Percentiles rank a stretch among this genome's conserved stretches.
Evolutionary conservation across 2,329 filamentous ascomycete genomes (phyloP).

Genomic region (Pestalotiopsis sp.): DNA sequence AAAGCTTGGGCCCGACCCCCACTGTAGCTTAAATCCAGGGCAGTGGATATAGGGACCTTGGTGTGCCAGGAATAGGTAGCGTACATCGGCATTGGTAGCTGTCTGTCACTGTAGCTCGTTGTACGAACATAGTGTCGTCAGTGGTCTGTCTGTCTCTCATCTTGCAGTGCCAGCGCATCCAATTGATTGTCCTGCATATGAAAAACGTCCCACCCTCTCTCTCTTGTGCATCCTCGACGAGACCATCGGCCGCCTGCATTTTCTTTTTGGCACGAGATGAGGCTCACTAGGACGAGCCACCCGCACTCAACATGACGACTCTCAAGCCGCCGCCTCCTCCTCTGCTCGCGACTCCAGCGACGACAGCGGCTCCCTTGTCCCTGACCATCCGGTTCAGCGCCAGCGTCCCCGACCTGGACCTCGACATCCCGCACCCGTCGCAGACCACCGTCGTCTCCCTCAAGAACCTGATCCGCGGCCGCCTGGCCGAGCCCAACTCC

Average conservation of each 20-base stretch:
- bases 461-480: slow-evolving; percentile 77
- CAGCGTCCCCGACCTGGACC: slow-evolving; percentile 78
- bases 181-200: neutral
- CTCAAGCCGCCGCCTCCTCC: slow-evolving; percentile 19
- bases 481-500: slow-evolving; percentile 64
- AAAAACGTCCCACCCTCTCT: neutral
- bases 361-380: slow-evolving; percentile 54
- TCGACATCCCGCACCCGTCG: slow-evolving; percentile 71
- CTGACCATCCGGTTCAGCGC: slow-evolving; percentile 90
- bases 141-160: neutral
- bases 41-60: neutral
- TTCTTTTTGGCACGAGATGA: neutral
- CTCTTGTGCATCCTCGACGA: neutral
- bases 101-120: neutral
- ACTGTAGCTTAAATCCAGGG: neutral
- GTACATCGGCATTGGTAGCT: neutral
- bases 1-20: neutral
- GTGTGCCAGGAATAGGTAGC: neutral
- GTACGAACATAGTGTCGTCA: neutral
- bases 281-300: neutral
- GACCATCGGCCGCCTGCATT: neutral
- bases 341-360: slow-evolving; percentile 5
- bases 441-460: slow-evolving; percentile 75
- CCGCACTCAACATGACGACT: slow-evolving; percentile 17
- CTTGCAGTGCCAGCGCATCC: neutral